Percentiles rank a stretch among this genome's conserved stretches.
These are phyloP conservation scores for Oleoguttula mirabilis DNA, from an alignment of 495 filamentous ascomycete species.

Conservation along the genomic window DNA sequence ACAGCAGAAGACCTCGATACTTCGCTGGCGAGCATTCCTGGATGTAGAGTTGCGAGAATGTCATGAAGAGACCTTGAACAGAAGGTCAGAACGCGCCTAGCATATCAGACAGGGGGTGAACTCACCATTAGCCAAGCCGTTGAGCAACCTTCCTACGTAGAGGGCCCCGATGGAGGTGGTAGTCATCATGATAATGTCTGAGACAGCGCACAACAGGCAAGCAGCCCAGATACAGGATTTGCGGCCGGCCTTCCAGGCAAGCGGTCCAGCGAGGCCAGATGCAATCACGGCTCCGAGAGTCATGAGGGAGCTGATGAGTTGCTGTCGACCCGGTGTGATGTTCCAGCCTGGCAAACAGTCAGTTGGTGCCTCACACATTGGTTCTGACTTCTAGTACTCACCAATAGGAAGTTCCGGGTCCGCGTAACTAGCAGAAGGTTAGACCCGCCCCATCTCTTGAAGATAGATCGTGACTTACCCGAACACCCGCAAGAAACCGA, in stretches of 20 bases:
- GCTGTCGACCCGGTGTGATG: constrained; percentile 31
- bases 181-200: constrained; percentile 47
- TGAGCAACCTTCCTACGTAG: constrained; percentile 44
- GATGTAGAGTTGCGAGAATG: constrained; percentile 48
- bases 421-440: too few species aligned
- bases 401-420: too few species aligned
- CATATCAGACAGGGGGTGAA: too few species aligned
- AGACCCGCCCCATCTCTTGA: too few species aligned
- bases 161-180: constrained; percentile 40
- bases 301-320: constrained; percentile 39
- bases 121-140: constrained; percentile 46
- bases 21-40: constrained; percentile 41
- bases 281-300: constrained; percentile 4
- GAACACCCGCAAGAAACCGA: constrained; percentile 41
- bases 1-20: constrained; percentile 41
- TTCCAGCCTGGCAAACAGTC: constrained; percentile 24
- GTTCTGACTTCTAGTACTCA: too few species aligned
- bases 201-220: constrained; percentile 36
- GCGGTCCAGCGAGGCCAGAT: constrained; percentile 21
- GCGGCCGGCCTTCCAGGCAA: constrained; percentile 38
- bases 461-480: too few species aligned
- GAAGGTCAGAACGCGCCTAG: too few species aligned
- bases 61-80: constrained; percentile 50
- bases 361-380: constrained; percentile 30
- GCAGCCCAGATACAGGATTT: constrained; percentile 40